Percentiles rank a stretch among this genome's conserved stretches.
Evolutionary conservation across 2,329 filamentous ascomycete species (phyloP).

Genomic region (Penicillium carneum): DNA sequence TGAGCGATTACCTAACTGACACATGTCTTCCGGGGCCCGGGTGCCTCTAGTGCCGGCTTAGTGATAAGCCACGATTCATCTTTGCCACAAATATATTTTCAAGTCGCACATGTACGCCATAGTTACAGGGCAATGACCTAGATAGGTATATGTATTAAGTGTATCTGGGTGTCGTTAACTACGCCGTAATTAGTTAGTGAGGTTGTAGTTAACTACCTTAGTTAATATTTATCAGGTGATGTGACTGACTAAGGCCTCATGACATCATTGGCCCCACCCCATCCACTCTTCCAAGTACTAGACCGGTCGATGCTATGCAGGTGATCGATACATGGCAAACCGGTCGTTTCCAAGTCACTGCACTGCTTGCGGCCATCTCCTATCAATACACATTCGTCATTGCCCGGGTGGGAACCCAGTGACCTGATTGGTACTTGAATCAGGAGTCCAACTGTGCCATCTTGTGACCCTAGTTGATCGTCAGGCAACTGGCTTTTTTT

Average conservation of each 20-base stretch:
- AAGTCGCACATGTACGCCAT: not conserved
- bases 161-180: not conserved
- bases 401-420: slow-evolving; percentile 2
- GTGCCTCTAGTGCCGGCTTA: not conserved
- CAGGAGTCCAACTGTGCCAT: not conserved
- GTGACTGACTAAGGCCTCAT: slow-evolving; percentile 17
- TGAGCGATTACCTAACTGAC: slow-evolving; percentile 14
- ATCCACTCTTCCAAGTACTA: slow-evolving; percentile 25
- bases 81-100: not conserved
- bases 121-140: not conserved
- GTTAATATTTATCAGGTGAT: slow-evolving; percentile 1
- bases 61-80: slow-evolving; percentile 5
- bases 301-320: slow-evolving; percentile 43
- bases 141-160: not conserved
- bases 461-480: slow-evolving; percentile 19
- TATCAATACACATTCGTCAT: slow-evolving; percentile 12
- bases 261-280: slow-evolving; percentile 39
- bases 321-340: slow-evolving; percentile 29
- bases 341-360: slow-evolving; percentile 17
- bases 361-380: not conserved
- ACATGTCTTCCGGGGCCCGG: not conserved
- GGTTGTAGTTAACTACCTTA: too few relatives aligned
- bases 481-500: slow-evolving; percentile 10
- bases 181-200: too few relatives aligned
- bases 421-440: slow-evolving; percentile 15